These are phyloP conservation scores for Phragmites australis DNA, from an alignment of 176 grass and related monocot species.

Conservation along the genomic window DNA sequence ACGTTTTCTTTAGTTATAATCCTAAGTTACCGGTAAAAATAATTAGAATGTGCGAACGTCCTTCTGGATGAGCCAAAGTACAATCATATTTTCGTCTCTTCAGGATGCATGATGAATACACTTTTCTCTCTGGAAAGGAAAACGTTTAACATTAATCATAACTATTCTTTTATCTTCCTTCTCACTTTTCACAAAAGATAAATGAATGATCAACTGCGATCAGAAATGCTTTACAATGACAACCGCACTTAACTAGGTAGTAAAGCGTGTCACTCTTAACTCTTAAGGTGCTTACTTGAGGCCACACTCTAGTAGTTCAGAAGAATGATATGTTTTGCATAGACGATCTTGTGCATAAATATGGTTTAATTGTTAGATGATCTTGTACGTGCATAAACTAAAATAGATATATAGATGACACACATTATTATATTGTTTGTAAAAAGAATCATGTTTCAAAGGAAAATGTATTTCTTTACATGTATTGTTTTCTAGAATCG, in stretches of 20 bases:
- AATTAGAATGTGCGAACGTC: neutral
- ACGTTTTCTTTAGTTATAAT: neutral
- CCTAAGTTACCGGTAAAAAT: neutral
- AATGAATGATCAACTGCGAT: neutral
- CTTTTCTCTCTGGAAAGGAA: neutral
- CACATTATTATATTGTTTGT: too few relatives aligned
- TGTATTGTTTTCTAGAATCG: neutral
- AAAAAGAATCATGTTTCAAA: too few relatives aligned
- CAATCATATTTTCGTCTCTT: constrained; percentile 18
- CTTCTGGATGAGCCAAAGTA: neutral
- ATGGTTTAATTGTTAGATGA: neutral
- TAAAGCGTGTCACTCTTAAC: neutral
- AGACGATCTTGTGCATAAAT: neutral
- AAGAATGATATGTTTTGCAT: neutral
- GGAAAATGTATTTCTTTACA: neutral
- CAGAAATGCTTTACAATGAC: neutral
- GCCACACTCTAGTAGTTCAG: neutral
- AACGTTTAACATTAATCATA: neutral
- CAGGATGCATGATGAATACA: neutral
- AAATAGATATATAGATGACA: neutral
- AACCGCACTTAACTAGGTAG: neutral
- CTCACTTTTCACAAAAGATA: neutral
- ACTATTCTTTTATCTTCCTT: neutral
- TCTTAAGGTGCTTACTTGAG: neutral
- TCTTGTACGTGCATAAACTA: neutral